Base-by-base conservation (phyloP, 2,329 filamentous ascomycete species). In the Diaporthe citri region DNA sequence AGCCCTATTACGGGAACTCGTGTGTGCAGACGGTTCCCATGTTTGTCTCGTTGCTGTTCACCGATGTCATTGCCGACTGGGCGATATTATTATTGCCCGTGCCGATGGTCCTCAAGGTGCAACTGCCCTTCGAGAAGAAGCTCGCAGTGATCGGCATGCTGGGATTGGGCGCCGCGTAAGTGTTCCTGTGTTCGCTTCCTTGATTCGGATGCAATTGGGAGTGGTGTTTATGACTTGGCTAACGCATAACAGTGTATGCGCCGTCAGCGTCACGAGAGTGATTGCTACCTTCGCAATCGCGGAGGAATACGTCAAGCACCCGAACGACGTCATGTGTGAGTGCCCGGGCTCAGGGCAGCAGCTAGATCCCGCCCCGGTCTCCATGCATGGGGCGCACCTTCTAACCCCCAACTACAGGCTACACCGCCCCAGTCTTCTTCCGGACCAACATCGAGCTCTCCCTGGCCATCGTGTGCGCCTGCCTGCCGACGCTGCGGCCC, bases 391-490 rank as follows among this genome's bases (percentile, higher is more conserved):
- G 4, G 51, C 51, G 15, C 13, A 62, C 4, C 3, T 39, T 2
- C 64, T 67, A 28, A 67, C n/a, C 31, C 6, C 8, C 10, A n/a
- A 0, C 34, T 4, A 22, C 22, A 67, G 64, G 41, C 46, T 67
- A 67, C 5, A 67, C 64, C 15, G 64, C 64, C 22, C 64, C 64
- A 1, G 46, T 67, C 15, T 67, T 67, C 64, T 67, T 67, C 46
- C 55, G 64, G 64, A 67, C 64, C 22, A 67, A 67, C 46, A 67
- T 67, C 64, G 64, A 67, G 34, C 31, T 67, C 15, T 67, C 64
- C 22, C n/a, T 67, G 46, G 64, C 64, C 31, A 67, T 67, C 46
- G 46, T 67, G 41, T 75, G 66, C 57, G 64, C 64, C 34, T 67
- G 64, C 15, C 64, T 67, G 8, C 64, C 64, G 20, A 67, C 64